Evolutionary conservation across 805 yeast species (phyloP).

Genomic region (Dipodascus albidus): DNA sequence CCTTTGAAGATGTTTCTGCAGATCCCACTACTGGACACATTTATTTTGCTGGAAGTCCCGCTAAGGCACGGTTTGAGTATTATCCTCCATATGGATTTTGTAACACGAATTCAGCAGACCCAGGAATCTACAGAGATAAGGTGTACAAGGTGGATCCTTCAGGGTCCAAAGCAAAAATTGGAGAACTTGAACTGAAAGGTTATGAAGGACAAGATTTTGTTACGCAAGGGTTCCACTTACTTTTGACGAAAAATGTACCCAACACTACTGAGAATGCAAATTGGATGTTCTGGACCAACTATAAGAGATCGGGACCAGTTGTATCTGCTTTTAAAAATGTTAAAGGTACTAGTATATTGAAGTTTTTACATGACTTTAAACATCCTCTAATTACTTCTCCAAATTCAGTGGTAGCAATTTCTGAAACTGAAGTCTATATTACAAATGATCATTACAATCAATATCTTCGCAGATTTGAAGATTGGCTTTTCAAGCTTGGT

Average conservation of each 20-base stretch:
- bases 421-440: background rate
- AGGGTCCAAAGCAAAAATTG: background rate
- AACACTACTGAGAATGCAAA: background rate
- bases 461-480: background rate
- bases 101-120: background rate
- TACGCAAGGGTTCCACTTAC: background rate
- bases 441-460: background rate
- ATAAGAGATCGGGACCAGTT: background rate
- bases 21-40: background rate
- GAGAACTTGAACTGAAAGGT: background rate
- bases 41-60: background rate
- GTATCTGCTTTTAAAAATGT: background rate
- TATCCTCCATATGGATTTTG: background rate
- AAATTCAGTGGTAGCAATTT: background rate
- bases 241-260: background rate
- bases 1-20: background rate
- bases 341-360: background rate
- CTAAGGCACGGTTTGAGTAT: background rate
- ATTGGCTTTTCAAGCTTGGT: background rate
- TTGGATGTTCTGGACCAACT: background rate
- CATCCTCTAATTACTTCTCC: background rate
- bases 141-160: background rate
- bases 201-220: background rate
- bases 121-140: background rate
- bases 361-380: background rate